phyloP scores from a whole-genome alignment of 805 yeast genomes.

The Myxozyma udenii region DNA sequence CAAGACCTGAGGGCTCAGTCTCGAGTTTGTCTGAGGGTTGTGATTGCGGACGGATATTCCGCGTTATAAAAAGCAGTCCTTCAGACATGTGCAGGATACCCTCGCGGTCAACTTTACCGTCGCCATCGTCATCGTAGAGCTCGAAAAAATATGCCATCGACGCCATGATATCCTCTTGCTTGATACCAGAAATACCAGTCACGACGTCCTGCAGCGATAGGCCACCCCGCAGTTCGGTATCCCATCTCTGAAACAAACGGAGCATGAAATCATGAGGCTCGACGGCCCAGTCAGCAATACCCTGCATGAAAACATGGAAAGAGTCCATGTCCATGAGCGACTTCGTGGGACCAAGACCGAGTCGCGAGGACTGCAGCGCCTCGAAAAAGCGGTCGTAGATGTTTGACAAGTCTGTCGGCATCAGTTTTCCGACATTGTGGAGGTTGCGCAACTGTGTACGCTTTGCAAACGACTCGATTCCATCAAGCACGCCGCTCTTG shows the following conservation, averaged over 20 bases:
- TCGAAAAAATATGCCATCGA: conserved; percentile 74
- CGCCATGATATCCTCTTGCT: conserved; percentile 72
- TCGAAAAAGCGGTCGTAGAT: conserved; percentile 82
- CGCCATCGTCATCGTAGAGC: conserved; percentile 60
- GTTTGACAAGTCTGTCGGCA: conserved; percentile 57
- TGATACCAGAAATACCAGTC: conserved; percentile 65
- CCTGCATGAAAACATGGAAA: conserved; percentile 70
- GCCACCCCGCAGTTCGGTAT: conserved; percentile 48
- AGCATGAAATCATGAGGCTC: conserved; percentile 50
- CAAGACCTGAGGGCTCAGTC: not conserved
- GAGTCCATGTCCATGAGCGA: conserved; percentile 73
- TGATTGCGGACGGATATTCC: conserved; percentile 47
- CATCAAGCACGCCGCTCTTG: conserved; percentile 73
- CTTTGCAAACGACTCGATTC: conserved; percentile 86
- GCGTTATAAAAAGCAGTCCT: conserved; percentile 74
- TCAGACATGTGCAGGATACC: conserved; percentile 82
- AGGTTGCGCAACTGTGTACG: conserved; percentile 85
- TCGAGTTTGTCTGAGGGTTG: not conserved
- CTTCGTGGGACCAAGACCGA: conserved; percentile 45
- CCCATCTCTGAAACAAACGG: conserved; percentile 72
- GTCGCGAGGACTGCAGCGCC: conserved; percentile 60
- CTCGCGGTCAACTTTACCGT: conserved; percentile 68
- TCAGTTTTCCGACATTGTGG: conserved; percentile 65
- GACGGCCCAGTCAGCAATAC: conserved; percentile 71
- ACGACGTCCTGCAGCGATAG: conserved; percentile 68